Evolutionary conservation across 805 yeast species (phyloP).

Genomic region (Zygotorulaspora chibaensis): DNA sequence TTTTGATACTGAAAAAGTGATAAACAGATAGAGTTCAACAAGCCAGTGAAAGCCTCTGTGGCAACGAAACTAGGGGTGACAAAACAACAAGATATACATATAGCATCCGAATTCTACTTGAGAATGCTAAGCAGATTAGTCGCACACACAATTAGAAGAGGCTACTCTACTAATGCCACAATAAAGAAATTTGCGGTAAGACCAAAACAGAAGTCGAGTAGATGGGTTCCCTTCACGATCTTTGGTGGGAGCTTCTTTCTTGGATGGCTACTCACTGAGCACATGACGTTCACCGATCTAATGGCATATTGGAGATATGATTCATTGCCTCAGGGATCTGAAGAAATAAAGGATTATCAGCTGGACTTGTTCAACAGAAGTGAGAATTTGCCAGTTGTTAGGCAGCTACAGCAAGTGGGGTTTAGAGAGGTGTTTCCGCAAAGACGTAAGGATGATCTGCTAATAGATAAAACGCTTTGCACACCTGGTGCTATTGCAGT

Average conservation of each 20-base stretch:
- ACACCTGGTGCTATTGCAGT: conserved; percentile 78
- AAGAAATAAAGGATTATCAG: conserved; percentile 31
- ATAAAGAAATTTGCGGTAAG: conserved; percentile 13
- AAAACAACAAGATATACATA: background rate
- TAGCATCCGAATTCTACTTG: background rate
- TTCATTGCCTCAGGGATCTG: conserved; percentile 28
- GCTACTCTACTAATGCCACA: conserved; percentile 5
- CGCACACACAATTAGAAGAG: conserved; percentile 5
- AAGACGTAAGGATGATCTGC: conserved; percentile 43
- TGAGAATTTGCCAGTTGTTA: conserved; percentile 47
- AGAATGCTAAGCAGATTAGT: conserved; percentile 16
- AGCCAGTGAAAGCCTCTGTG: too few species aligned
- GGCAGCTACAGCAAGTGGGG: conserved; percentile 41
- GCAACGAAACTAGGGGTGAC: background rate
- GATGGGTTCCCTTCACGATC: conserved; percentile 26
- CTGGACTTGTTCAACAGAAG: conserved; percentile 44
- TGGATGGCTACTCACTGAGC: conserved; percentile 34
- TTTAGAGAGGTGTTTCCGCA: conserved; percentile 33
- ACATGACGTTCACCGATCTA: conserved; percentile 35
- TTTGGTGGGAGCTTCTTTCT: conserved; percentile 30
- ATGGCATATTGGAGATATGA: conserved; percentile 35
- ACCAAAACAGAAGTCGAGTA: conserved; percentile 10
- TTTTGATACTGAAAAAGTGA: background rate
- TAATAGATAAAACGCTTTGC: conserved; percentile 48
- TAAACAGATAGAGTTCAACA: background rate